phyloP scores from a whole-genome alignment of 2,329 filamentous ascomycete species.

The Aspergillus proliferans region DNA sequence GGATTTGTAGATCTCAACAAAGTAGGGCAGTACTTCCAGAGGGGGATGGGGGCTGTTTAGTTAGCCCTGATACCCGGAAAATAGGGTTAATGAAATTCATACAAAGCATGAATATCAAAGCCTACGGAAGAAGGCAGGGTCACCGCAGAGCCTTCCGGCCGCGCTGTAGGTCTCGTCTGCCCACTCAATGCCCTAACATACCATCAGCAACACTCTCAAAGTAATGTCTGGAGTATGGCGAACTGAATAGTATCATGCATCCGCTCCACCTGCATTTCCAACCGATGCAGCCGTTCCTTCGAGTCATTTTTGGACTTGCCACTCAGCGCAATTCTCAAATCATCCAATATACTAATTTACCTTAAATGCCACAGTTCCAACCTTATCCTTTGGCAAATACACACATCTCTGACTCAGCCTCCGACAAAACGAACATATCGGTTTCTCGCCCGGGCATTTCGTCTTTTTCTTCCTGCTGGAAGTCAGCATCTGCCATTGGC shows the following conservation, averaged over 20 bases:
- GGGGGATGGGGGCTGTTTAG: neutral
- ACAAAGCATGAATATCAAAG: neutral
- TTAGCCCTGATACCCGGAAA: neutral
- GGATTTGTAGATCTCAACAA: slow-evolving; percentile 2
- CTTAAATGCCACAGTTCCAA: neutral
- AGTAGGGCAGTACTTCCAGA: neutral
- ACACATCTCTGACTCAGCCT: slow-evolving; percentile 4
- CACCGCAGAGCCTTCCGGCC: neutral
- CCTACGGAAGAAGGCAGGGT: neutral
- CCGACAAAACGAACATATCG: slow-evolving; percentile 5
- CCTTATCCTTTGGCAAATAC: neutral
- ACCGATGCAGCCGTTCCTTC: neutral
- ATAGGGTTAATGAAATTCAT: neutral
- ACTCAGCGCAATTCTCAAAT: neutral
- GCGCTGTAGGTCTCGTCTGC: neutral
- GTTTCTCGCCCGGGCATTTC: slow-evolving; percentile 7
- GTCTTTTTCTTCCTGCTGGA: slow-evolving; percentile 5
- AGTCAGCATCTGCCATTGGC: neutral
- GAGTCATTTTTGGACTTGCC: neutral
- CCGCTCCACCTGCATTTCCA: neutral
- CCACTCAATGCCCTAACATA: neutral
- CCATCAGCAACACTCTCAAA: neutral
- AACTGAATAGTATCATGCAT: neutral
- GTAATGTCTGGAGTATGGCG: too few relatives aligned
- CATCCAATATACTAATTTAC: too few relatives aligned